Evolutionary conservation across 1,284 basidiomycete species (phyloP), one percentile per base, ranked within the genome.

Genomic region (Heterobasidion annosum): DNA sequence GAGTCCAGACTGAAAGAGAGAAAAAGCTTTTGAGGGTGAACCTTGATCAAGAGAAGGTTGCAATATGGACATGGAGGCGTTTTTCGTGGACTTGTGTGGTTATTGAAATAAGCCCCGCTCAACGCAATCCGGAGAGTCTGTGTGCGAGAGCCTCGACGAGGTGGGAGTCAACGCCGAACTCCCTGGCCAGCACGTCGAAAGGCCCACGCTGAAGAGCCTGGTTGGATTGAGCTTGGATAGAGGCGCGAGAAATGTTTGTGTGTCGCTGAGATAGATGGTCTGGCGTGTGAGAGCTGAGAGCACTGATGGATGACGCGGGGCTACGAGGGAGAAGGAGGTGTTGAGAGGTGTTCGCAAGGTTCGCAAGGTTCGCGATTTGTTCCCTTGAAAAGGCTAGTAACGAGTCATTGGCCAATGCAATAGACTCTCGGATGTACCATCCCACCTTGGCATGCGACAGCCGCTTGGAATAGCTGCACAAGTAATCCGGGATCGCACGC

Each of bases 131-230:
- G 33, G 70, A 67, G 34, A 88, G 73, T 54, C 85, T 75, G 57
- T 84, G 79, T 34, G 76, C 82, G 49, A 89, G 74, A 1, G 83
- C 84, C 59, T 87, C 78, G 48, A 89, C 79, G 34, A 89, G 65
- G 46, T 81, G 73, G 33, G 86, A 73, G 55, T 86, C 81, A 19
- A 89, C 74, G 25, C 84, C 84, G 58, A 88, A 89, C 65, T 89
- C 87, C 59, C 75, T 75, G 25, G 86, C 86, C 18, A 89, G 73
- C 34, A 77, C 74, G 46, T 71, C 72, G 51, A 78, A 40, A 64
- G 70, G 50, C 62, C 60, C 55, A 34, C 43, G 51, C 55, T 18
- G 10, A 53, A 47, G 48, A 48, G 6, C 44, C 8, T 53, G 51
- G 40, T 44, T 25, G 16, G 32, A 37, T 16, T 45, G 34, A 12